These are phyloP conservation scores for Mortierella sp. DNA, from an alignment of 371 early-diverging fungal genomes.

Conservation along the genomic window DNA sequence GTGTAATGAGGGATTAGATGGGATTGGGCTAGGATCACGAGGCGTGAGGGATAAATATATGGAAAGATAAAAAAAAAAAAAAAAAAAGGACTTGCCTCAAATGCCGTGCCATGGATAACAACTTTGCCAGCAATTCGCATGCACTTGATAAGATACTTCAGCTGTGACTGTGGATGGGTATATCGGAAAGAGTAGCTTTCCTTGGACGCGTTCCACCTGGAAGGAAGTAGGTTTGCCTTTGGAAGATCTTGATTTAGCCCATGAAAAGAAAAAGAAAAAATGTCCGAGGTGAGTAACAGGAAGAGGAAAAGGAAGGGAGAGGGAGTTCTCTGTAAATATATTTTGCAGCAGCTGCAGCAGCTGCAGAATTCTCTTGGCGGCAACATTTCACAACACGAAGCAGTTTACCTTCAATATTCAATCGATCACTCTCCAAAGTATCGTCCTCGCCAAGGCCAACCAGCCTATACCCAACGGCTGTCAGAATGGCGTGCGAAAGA, in stretches of 20 bases:
- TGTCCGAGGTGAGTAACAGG: constrained; percentile 3
- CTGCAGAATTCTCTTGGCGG: too few relatives aligned
- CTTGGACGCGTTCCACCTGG: constrained; percentile 64
- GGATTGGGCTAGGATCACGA: constrained; percentile 19
- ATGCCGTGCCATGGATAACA: constrained; percentile 72
- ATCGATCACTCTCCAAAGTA: constrained; percentile 50
- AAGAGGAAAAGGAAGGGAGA: too few relatives aligned
- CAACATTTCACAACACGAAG: too few relatives aligned
- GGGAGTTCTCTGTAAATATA: too few relatives aligned
- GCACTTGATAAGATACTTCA: constrained; percentile 77
- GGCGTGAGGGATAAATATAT: too few relatives aligned
- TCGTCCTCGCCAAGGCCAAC: constrained; percentile 74
- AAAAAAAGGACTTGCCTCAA: constrained; percentile 50
- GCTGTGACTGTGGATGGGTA: constrained; percentile 73
- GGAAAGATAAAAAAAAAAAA: constrained; percentile 7
- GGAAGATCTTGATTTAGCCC: constrained; percentile 46
- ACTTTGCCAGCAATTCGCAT: constrained; percentile 71
- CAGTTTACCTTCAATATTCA: constrained; percentile 39
- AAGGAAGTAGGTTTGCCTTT: constrained; percentile 54
- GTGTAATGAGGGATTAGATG: not conserved
- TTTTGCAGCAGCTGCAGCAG: not conserved
- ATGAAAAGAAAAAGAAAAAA: constrained; percentile 6
- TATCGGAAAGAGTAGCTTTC: constrained; percentile 75
- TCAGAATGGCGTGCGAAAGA: constrained; percentile 67
- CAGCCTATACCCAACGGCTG: constrained; percentile 67